These are phyloP conservation scores for Neonectria sp. DNA, from an alignment of 2,329 filamentous ascomycete genomes.

Conservation along the genomic window DNA sequence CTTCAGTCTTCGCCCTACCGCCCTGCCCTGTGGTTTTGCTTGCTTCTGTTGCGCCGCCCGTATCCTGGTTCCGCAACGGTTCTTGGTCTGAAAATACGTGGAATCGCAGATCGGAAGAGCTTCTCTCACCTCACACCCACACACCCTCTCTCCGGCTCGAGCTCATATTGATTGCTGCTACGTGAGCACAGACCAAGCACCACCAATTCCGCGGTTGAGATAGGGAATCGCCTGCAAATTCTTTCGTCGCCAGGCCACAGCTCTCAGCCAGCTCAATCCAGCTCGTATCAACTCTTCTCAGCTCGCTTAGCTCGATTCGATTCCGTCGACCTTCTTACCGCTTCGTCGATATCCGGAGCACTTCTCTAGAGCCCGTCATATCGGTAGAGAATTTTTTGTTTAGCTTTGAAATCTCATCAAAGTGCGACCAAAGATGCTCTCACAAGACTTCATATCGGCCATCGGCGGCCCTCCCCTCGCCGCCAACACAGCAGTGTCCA, in stretches of 20 bases:
- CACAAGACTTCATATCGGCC: conserved; percentile 73
- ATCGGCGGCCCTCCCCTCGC: conserved; percentile 71
- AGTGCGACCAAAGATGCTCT: conserved; percentile 62
- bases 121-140: not conserved
- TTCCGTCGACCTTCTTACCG: not conserved
- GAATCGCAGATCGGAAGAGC: conserved; percentile 2
- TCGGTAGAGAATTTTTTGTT: not conserved
- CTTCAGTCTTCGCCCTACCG: conserved; percentile 21
- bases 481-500: conserved; percentile 74
- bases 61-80: conserved; percentile 20
- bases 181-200: conserved; percentile 26
- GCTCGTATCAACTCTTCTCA: conserved; percentile 16
- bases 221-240: conserved; percentile 14
- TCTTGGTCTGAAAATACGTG: conserved; percentile 12
- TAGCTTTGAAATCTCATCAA: conserved; percentile 7
- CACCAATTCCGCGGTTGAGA: conserved; percentile 16
- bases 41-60: conserved; percentile 15
- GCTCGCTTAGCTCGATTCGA: not conserved
- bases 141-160: conserved; percentile 7
- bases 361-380: not conserved
- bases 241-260: conserved; percentile 15
- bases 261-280: conserved; percentile 4
- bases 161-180: conserved; percentile 8
- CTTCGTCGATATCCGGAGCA: not conserved
- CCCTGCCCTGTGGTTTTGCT: not conserved